A percentile compares a stretch with the other conserved stretches of the same genome.
Conservation (phyloP, 1,139 yeast species). For the Lodderomyces oxycetoniae region DNA sequence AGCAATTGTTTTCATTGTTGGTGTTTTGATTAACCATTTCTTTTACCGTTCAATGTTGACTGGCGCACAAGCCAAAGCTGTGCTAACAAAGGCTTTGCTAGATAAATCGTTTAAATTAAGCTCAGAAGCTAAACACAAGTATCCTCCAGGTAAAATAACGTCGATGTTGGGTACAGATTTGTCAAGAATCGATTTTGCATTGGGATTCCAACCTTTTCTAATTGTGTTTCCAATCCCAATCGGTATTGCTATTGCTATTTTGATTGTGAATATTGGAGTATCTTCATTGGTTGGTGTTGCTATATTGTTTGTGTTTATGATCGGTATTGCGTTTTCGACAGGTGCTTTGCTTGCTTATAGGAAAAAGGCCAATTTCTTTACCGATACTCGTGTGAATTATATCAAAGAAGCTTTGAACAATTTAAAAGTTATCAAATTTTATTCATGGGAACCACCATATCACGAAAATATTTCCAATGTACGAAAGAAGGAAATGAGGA, state of each 20-base stretch:
- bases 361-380: constrained; percentile 24
- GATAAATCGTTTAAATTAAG: constrained; percentile 61
- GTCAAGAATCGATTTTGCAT: constrained; percentile 33
- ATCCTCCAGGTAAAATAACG: constrained; percentile 65
- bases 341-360: constrained; percentile 26
- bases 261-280: constrained; percentile 32
- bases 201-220: constrained; percentile 29
- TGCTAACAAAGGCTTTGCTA: constrained; percentile 61
- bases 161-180: constrained; percentile 40
- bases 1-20: constrained; percentile 19
- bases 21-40: constrained; percentile 25
- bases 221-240: constrained; percentile 29
- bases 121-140: constrained; percentile 55
- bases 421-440: constrained; percentile 34
- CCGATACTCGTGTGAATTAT: constrained; percentile 31
- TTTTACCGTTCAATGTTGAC: constrained; percentile 28
- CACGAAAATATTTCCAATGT: constrained; percentile 40
- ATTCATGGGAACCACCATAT: constrained; percentile 69
- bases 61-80: constrained; percentile 69
- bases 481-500: constrained; percentile 47
- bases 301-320: constrained; percentile 24
- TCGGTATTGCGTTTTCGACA: constrained; percentile 20
- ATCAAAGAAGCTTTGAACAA: constrained; percentile 35
- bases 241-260: constrained; percentile 28
- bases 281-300: constrained; percentile 34